Evolutionary conservation across 176 grass and related monocot species (phyloP), one percentile per base, ranked within the genome.

Genomic region (Tuctoria greenei): DNA sequence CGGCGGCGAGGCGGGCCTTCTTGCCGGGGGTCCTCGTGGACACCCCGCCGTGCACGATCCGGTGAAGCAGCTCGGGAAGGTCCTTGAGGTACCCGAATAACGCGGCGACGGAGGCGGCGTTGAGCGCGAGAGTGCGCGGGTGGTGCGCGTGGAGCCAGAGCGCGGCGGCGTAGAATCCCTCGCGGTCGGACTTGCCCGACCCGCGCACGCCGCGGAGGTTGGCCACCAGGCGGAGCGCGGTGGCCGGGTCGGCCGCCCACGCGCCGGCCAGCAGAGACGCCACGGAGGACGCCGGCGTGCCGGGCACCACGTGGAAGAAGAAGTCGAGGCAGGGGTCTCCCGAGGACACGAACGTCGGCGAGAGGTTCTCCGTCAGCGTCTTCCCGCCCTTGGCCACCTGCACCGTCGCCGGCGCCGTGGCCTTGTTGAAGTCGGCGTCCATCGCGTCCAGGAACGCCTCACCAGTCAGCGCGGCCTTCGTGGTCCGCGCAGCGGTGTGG

Each of bases 1-100:
- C 66, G 64, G 39, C 66, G 27, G 46, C 51, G 46, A 31, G 76
- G 76, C 55, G 71, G 1, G 71, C 84, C 84, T 86, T 86, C 78
- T 82, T 88, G 27, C 81, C 81, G 18, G 90, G 74, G 0, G 76
- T 88, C 37, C 88, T 55, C 13, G 78, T 92, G 27, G 88, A 83
- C 39, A 14, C 55, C 1, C 63, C 85, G 17, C 88, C 88, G 54
- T 88, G 76, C 18, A 90, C 57, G 64, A 98, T 64, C 25, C 91
- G 86, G 79, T 94, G 85, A 59, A 98, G 89, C 20, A 98, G 69
- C 95, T 98, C 91, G 21, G 91, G 91, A 64, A 98, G 76, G 82
- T 98, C 95, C 91, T 98, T 98, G 69, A 98, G 72, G 67, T 98
- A 98, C 0, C 95, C 91, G 51, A 98, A n/a, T n/a, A n/a, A 92